A percentile compares a stretch with the other conserved stretches of the same genome.
phyloP scores from a whole-genome alignment of 139 green algal species.

The Bryopsis sp. region DNA sequence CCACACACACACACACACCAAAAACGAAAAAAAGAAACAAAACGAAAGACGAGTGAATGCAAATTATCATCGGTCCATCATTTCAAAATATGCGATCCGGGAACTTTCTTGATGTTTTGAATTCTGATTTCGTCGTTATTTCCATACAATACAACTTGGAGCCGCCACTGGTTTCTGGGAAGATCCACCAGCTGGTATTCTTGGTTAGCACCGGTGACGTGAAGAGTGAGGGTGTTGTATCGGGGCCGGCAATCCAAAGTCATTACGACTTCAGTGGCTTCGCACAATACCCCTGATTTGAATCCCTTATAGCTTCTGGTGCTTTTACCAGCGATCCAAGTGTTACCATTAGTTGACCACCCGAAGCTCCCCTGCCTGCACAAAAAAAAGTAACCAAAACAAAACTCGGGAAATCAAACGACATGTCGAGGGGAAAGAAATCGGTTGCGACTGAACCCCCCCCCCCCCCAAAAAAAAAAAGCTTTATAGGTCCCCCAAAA shows the following conservation, averaged over 20 bases:
- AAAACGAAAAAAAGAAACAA: too few species aligned
- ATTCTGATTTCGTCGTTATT: constrained; percentile 15
- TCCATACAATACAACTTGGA: constrained; percentile 17
- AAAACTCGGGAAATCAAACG: too few species aligned
- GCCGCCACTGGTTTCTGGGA: constrained; percentile 13
- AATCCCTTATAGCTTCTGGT: constrained; percentile 16
- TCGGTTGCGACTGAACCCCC: too few species aligned
- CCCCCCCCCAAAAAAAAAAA: too few species aligned
- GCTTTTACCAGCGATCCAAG: constrained; percentile 19
- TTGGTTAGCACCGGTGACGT: not conserved
- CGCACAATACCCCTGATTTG: constrained; percentile 10
- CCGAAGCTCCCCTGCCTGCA: constrained; percentile 4
- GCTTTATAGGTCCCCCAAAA: too few species aligned
- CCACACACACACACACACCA: too few species aligned
- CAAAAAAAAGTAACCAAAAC: too few species aligned
- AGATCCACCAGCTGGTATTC: constrained; percentile 16
- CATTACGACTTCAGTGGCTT: constrained; percentile 13
- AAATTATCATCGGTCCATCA: not conserved
- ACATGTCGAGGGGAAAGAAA: too few species aligned
- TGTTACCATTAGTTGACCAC: constrained; percentile 18
- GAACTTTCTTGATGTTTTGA: constrained; percentile 13
- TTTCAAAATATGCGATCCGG: not conserved
- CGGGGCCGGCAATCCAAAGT: constrained; percentile 14
- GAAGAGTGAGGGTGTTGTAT: constrained; percentile 12
- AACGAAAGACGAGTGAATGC: too few species aligned